A percentile compares a stretch with the other conserved stretches of the same genome.
Conservation (phyloP, 768 basidiomycete species). For the Sarcomyxa edulis region DNA sequence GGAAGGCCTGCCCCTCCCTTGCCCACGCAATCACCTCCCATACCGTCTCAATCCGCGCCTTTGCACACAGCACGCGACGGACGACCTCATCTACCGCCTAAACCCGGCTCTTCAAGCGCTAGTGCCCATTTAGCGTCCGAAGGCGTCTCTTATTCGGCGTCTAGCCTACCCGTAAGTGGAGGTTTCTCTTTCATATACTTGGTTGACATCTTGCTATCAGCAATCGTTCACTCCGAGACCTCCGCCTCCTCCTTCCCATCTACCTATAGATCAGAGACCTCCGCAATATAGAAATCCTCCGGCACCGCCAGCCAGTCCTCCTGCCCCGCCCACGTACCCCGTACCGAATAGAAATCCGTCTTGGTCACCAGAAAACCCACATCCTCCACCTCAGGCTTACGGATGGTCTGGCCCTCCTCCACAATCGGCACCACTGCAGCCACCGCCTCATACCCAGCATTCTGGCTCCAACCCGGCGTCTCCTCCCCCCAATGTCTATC, state of each 20-base stretch:
- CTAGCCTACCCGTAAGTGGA: no score
- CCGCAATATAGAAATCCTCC: no score
- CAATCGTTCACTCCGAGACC: not conserved
- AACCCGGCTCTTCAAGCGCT: slow-evolving; percentile 16
- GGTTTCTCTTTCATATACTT: no score
- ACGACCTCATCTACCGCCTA: slow-evolving; percentile 28
- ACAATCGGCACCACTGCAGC: slow-evolving; percentile 12
- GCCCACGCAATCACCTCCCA: slow-evolving; percentile 17
- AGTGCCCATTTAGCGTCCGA: slow-evolving; percentile 6
- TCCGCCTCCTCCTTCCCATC: slow-evolving; percentile 8
- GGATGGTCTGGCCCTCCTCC: not conserved
- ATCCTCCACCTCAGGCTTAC: not conserved
- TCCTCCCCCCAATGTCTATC: not conserved
- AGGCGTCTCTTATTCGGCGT: slow-evolving; percentile 2
- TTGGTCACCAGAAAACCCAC: slow-evolving; percentile 5
- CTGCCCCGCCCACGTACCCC: slow-evolving; percentile 11
- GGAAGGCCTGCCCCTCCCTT: slow-evolving; percentile 32
- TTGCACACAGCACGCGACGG: slow-evolving; percentile 5
- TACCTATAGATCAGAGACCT: no score
- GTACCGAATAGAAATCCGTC: no score
- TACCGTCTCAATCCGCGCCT: slow-evolving; percentile 8
- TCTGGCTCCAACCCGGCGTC: not conserved
- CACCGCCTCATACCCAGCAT: slow-evolving; percentile 9
- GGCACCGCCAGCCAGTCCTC: slow-evolving; percentile 1
- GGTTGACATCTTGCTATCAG: not conserved